Evolutionary conservation across 2,329 filamentous ascomycete genomes (phyloP).

Genomic region (Hypoxylon sp.): DNA sequence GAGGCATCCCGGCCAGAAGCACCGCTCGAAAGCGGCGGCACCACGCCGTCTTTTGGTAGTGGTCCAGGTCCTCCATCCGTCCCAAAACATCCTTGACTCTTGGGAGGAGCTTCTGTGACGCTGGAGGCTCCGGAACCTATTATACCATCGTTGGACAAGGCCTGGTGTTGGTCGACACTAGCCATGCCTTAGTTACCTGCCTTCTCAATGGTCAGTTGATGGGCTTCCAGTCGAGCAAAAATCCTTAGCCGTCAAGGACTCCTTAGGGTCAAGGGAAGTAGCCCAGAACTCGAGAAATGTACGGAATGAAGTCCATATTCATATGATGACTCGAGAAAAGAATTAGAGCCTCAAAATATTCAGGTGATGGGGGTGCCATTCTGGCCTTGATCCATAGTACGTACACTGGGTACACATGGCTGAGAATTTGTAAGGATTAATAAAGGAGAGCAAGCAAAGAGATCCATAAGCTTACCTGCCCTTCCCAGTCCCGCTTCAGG

Average conservation of each 20-base stretch:
- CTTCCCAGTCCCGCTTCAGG: slow-evolving; percentile 4
- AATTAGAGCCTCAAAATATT: slow-evolving; percentile 5
- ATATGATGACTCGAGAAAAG: background rate
- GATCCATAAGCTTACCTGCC: slow-evolving; percentile 20
- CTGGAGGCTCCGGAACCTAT: slow-evolving; percentile 25
- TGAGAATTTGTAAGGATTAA: slow-evolving; percentile 27
- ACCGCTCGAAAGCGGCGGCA: slow-evolving; percentile 7
- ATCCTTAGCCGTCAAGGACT: background rate
- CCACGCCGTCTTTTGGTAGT: background rate
- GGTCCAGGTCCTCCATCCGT: slow-evolving; percentile 4
- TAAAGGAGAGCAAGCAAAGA: slow-evolving; percentile 5
- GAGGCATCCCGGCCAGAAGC: slow-evolving; percentile 21
- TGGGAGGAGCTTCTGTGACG: slow-evolving; percentile 18
- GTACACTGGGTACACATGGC: background rate
- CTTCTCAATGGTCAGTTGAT: background rate
- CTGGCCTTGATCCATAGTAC: background rate
- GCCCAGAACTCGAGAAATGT: background rate
- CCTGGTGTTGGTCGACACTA: background rate
- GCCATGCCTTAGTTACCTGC: slow-evolving; percentile 13
- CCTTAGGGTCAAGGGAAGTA: background rate
- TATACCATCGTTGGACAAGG: background rate
- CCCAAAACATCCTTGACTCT: slow-evolving; percentile 8
- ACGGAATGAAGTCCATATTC: slow-evolving; percentile 2
- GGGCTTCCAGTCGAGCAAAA: background rate
- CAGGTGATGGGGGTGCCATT: background rate